Base-by-base conservation (phyloP, 306 rosid genomes). In the Boehmeria nivea region DNA sequence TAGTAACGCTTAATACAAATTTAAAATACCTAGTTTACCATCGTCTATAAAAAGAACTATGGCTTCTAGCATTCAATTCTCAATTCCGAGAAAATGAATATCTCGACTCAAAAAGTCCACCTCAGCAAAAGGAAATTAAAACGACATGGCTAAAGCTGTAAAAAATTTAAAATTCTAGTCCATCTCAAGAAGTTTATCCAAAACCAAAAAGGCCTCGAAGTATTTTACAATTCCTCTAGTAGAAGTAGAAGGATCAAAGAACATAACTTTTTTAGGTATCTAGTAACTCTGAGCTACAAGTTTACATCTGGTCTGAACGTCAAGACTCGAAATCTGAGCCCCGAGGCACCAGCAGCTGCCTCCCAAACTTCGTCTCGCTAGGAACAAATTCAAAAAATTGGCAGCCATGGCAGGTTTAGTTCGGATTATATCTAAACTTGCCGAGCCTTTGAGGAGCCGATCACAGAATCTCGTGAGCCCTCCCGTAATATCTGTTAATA, bases 401-500 rank as follows among this genome's bases (percentile, higher is more conserved):
- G 34, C 50, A 44, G 63, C 63, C 59, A 28, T 25, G 53, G n/a
- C n/a, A 36, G n/a, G 26, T 43, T 52, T 17, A 12, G 18, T 21
- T 57, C 31, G 31, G 55, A 40, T 52, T 52, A 15, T 7, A 18
- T n/a, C 19, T 54, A 5, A 18, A 31, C 26, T 61, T 51, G 60
- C n/a, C 4, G 28, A 34, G 39, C n/a, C 44, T 19, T 34, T 21
- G 56, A n/a, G 10, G 20, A n/a, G 28, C 56, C 56, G 48, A 65
- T 88, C 72, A 82, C 65, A 88, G 83, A 64, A 88, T 72, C 71
- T 82, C 87, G 5, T 88, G 96, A 71, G 94, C 96, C 74, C 79
- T 88, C 54, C 96, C 96, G 1, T 82, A 84, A 57, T 84, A 88
- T 81, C 96, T 75, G 76, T 88, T 88, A 57, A 88, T 88, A 61